Evolutionary conservation across 305 asterid species (phyloP), one percentile per base, ranked within the genome.

Genomic region (Fraxinus xanthoxyloides): DNA sequence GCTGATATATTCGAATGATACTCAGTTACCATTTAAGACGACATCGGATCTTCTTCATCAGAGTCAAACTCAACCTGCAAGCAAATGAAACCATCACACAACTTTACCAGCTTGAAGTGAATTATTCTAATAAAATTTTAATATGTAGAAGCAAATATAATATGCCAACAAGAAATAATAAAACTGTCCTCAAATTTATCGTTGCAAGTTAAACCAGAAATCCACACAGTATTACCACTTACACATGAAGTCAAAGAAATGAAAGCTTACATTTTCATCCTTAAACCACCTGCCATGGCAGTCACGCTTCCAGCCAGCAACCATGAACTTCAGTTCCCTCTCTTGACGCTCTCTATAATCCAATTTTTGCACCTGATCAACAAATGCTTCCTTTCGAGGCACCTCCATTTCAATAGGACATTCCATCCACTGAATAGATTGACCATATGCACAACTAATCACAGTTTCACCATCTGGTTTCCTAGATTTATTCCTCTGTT

Each of bases 41-140:
- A 86, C 34, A 48, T 93, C 13, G 97, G 97, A 86, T 93, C 95
- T 85, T 93, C 98, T 85, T 93, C 98, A 76, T 91, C 97, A 17
- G 97, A 93, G 82, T 92, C 98, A 78, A 93, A 93, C 84, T 93
- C 97, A 17, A 87, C 98, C 97, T 92, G 89, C 87, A 87, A 85
- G 34, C 81, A 78, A 79, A 65, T 79, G 19, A 86, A 80, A 51
- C 30, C 51, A 77, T 59, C 31, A 81, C 48, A 48, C 17, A 21
- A 19, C 15, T 38, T 40, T 34, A 76, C 75, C 59, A 72, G 19
- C 23, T 46, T 30, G 28, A 19, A 63, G 75, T 86, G 74, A 67
- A 48, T 81, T 46, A 5, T 59, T 5, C n/a, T 74, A 65, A n/a
- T 79, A 85, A 48, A 15, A 12, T 12, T 43, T 43, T 43, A 77